Evolutionary conservation across 805 yeast genomes (phyloP), one percentile per base, ranked within the genome.

Genomic region (Myxozyma vanderwaltii): DNA sequence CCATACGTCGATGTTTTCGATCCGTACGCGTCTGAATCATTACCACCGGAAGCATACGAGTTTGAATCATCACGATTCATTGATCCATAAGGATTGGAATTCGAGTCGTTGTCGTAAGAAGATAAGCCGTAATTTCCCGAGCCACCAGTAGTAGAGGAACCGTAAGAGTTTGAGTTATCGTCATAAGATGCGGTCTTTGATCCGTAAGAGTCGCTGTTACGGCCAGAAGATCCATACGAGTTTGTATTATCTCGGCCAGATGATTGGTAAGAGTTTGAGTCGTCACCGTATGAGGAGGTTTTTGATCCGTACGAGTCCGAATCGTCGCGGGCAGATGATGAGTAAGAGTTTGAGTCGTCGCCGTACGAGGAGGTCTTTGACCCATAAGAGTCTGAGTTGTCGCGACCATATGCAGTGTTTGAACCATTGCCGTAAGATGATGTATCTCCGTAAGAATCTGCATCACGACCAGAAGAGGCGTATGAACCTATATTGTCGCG

Each of bases 251-350:
- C n/a, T n/a, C n/a, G n/a, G 23, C 45, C 45, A 41, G 10, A 41
- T 5, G 45, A 41, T 13, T 15, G 13, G 15, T 38, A 38, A 13
- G 41, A 38, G n/a, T 38, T 17, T 6, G 41, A 38, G 41, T 38
- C n/a, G 41, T 17, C 21, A 17, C 41, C n/a, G 41, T 7, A 6
- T 5, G 41, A 38, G 23, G 7, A 17, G 41, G 21, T 6, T 38
- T 15, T 15, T 4, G 26, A 17, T 8, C 47, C 47, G 33, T 43
- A 43, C 5, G 47, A 46, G 26, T 46, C 50, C 15, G 50, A 46
- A 39, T 46, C 31, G 50, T 31, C 50, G 39, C 39, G 38, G 15
- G 26, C 50, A 29, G 50, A 4, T 13, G 50, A 46, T 13, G 39
- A 38, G 19, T 31, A 31, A 15, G 50, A 46, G 50, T 46, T 26